These are phyloP conservation scores for Zychaea mexicana DNA, from an alignment of 371 early-diverging fungal genomes.

Conservation along the genomic window DNA sequence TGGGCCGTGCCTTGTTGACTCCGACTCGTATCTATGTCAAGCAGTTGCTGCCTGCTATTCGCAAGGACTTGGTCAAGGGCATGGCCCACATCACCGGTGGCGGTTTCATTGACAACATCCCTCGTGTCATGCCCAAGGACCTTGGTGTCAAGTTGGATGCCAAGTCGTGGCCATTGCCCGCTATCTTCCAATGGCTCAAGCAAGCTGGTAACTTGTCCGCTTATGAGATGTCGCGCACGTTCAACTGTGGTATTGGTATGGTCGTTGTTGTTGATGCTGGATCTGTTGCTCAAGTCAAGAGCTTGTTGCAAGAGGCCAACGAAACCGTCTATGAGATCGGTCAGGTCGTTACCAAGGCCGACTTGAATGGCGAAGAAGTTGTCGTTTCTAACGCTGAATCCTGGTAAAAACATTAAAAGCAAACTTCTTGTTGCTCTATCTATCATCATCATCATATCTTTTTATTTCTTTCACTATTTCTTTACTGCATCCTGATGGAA, in stretches of 20 bases:
- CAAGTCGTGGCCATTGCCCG: conserved; percentile 75
- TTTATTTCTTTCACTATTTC: not conserved
- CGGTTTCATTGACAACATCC: conserved; percentile 96
- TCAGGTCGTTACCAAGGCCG: conserved; percentile 54
- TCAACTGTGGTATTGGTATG: conserved; percentile 99
- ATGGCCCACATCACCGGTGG: conserved; percentile 99
- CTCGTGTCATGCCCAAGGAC: conserved; percentile 88
- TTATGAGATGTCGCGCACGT: conserved; percentile 92
- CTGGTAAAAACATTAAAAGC: conserved; percentile 32
- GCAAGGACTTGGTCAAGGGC: conserved; percentile 82
- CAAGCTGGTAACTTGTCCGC: conserved; percentile 81
- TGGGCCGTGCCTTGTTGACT: conserved; percentile 87
- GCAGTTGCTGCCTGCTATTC: conserved; percentile 82
- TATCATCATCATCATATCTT: not conserved
- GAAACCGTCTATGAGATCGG: conserved; percentile 72
- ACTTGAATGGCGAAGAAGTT: conserved; percentile 61
- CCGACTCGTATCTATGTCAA: conserved; percentile 96
- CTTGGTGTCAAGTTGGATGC: conserved; percentile 83
- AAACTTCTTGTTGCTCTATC: not conserved
- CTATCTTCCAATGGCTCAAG: conserved; percentile 96
- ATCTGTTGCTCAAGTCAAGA: conserved; percentile 63
- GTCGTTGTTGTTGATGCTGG: conserved; percentile 79
- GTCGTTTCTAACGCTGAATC: conserved; percentile 55
- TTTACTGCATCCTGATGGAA: not conserved
- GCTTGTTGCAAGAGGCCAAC: conserved; percentile 59